A percentile compares a stretch with the other conserved stretches of the same genome.
These are phyloP conservation scores for Aspergillus fructus DNA, from an alignment of 2,329 filamentous ascomycete species.

Conservation along the genomic window DNA sequence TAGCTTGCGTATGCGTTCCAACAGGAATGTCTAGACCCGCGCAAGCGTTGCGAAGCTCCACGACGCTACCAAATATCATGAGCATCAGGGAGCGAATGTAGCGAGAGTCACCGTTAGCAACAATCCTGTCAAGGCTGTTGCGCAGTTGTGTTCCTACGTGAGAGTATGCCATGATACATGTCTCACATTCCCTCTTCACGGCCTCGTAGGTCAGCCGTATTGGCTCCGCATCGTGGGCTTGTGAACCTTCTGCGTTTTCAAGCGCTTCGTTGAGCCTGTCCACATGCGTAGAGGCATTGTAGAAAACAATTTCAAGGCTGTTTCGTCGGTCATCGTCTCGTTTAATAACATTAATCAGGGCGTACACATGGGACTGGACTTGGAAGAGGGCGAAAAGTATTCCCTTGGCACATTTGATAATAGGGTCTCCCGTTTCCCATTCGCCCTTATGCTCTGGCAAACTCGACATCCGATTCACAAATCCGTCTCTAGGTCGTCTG, in stretches of 20 bases:
- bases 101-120: constrained; percentile 55
- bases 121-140: constrained; percentile 50
- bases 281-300: constrained; percentile 56
- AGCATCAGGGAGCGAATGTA: constrained; percentile 60
- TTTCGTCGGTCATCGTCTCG: constrained; percentile 48
- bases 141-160: constrained; percentile 51
- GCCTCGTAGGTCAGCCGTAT: constrained; percentile 39
- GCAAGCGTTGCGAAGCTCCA: constrained; percentile 62
- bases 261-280: constrained; percentile 57
- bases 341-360: constrained; percentile 48
- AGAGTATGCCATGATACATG: constrained; percentile 51
- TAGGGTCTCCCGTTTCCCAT: constrained; percentile 47
- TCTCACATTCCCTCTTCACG: constrained; percentile 48
- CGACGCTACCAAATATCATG: constrained; percentile 57
- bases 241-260: constrained; percentile 49
- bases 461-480: constrained; percentile 55
- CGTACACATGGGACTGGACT: constrained; percentile 48
- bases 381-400: constrained; percentile 57
- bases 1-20: constrained; percentile 27
- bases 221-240: constrained; percentile 52
- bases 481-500: constrained; percentile 42
- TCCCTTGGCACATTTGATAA: constrained; percentile 57
- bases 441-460: constrained; percentile 56
- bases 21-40: constrained; percentile 49
- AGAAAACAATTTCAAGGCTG: constrained; percentile 56